phyloP scores from a whole-genome alignment of 257 asterid species.

The Solanum stenotomum region DNA sequence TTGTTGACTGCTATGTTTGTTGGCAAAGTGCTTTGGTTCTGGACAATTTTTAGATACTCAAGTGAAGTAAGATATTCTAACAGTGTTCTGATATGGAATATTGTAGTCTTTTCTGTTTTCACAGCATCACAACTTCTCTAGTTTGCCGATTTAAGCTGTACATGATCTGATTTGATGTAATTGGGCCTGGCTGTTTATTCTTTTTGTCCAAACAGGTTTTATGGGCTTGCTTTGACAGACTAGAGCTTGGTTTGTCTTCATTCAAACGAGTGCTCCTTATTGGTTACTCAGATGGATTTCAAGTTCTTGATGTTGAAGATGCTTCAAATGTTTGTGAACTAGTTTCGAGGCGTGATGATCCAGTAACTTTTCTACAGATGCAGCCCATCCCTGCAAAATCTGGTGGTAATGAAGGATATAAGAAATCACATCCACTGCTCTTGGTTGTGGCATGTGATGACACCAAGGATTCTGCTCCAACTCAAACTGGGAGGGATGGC shows the following conservation, averaged over 20 bases:
- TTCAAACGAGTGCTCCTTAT: slow-evolving; percentile 30
- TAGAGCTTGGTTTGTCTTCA: slow-evolving; percentile 21
- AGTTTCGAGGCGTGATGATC: slow-evolving; percentile 44
- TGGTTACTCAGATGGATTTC: slow-evolving; percentile 44
- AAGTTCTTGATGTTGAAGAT: slow-evolving; percentile 38
- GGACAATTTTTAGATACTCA: not conserved
- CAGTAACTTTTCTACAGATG: slow-evolving; percentile 36
- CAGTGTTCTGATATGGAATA: not conserved
- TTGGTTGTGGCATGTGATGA: slow-evolving; percentile 43
- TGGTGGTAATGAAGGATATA: slow-evolving; percentile 29
- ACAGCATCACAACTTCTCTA: not conserved
- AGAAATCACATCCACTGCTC: slow-evolving; percentile 37
- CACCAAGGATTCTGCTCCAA: slow-evolving; percentile 12
- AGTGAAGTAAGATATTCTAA: not conserved
- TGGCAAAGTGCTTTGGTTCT: not conserved
- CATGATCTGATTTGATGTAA: not conserved
- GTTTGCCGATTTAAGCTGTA: not conserved
- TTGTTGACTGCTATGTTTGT: not conserved
- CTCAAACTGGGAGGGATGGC: slow-evolving; percentile 30
- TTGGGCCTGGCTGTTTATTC: not conserved
- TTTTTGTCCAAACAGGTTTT: slow-evolving; percentile 24
- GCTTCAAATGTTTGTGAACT: slow-evolving; percentile 35
- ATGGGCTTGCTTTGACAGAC: slow-evolving; percentile 38
- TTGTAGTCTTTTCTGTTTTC: not conserved
- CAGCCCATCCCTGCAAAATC: slow-evolving; percentile 33